Base-by-base conservation (phyloP, 1,139 yeast genomes). In the Groenewaldozyma sp. region DNA sequence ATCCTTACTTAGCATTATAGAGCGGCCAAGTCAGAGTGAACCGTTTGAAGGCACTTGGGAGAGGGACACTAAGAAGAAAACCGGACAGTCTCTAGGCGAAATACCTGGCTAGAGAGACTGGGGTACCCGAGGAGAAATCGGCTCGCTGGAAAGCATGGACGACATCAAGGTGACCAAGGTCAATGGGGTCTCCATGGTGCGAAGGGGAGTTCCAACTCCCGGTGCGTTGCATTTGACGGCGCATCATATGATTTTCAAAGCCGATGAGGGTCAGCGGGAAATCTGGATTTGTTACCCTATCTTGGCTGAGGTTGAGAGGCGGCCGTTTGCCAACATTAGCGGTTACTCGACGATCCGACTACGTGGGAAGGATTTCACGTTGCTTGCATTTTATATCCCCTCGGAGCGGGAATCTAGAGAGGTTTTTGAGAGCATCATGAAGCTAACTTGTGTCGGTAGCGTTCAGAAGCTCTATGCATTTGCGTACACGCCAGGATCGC, bases 211-310 rank as follows among this genome's bases (percentile, higher is more conserved):
- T 40, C 66, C 75, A 34, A 65, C 74, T 24, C 61, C 62, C 6
- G 98, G 97, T 1, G 73, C 80, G 4, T 65, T 91, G 31, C 82
- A 83, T 47, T 63, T 91, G 41, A 83, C 95, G 1, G 76, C 88
- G 1, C 88, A 81, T 59, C 98, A 91, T 64, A 67, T 91, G 54
- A 91, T 91, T 19, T 88, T 88, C 60, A 74, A 73, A 41, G 68
- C 59, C 47, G n/a, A 50, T 46, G 39, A 60, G 59, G 24, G 63
- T 66, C 28, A 64, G 24, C 53, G 78, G 44, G 97, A 91, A 56
- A 73, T 86, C 18, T 91, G 98, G 98, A 73, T 87, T 27, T 82
- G 95, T 45, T 91, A 88, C 59, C 97, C 97, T 0, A 76, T 88
- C 50, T 79, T 88, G 35, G 82, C 78, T 35, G 65, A 71, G 41